These are phyloP conservation scores for Zasmidium citrigriseum DNA, from an alignment of 2,329 filamentous ascomycete genomes.

Conservation along the genomic window DNA sequence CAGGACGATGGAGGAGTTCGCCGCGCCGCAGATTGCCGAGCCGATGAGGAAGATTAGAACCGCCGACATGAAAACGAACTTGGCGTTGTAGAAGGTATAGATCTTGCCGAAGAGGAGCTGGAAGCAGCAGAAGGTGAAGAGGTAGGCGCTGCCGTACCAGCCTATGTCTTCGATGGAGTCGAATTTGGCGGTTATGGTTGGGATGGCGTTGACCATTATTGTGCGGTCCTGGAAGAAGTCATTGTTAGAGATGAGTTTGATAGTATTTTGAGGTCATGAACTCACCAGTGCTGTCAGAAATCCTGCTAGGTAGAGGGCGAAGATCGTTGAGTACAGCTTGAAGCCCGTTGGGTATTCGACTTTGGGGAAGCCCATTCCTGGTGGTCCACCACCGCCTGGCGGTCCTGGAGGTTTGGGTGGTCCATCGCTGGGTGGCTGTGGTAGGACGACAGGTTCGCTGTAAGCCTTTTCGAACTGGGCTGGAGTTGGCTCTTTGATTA, in stretches of 20 bases:
- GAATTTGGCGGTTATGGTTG: constrained; percentile 44
- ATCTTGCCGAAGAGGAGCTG: constrained; percentile 49
- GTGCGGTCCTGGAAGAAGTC: constrained; percentile 24
- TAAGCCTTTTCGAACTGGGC: background rate
- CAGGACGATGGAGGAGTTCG: constrained; percentile 37
- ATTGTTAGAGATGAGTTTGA: background rate
- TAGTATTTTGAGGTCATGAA: background rate
- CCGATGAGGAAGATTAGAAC: constrained; percentile 57
- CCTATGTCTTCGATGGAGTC: constrained; percentile 40
- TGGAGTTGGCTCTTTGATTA: background rate
- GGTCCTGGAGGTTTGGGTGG: background rate
- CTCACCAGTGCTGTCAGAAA: background rate
- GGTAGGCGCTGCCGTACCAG: constrained; percentile 45
- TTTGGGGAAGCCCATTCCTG: background rate
- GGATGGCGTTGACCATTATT: constrained; percentile 41
- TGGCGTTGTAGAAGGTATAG: constrained; percentile 48
- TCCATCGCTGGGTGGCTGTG: background rate
- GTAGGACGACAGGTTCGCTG: background rate
- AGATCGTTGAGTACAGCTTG: constrained; percentile 1
- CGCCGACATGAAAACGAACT: constrained; percentile 38
- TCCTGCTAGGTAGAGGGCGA: background rate
- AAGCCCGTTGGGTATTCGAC: background rate
- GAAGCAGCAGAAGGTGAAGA: constrained; percentile 46
- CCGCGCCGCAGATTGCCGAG: constrained; percentile 55
- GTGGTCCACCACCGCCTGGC: background rate